Evolutionary conservation across 768 basidiomycete species (phyloP).

Genomic region (Podaxis carcinomalis): DNA sequence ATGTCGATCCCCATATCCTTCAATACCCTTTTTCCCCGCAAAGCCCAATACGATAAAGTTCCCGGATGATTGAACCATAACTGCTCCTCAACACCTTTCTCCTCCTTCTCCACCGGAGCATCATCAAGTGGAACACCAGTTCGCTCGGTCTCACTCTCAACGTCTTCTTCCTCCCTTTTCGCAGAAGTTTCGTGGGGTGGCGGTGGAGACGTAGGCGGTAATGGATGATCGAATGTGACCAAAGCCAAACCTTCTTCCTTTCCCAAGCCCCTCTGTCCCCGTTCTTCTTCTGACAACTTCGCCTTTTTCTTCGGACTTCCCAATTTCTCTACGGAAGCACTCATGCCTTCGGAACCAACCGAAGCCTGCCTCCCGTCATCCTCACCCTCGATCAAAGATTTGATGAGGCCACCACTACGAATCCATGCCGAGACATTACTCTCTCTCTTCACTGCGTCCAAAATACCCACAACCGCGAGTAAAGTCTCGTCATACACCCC

Average conservation of each 20-base stretch:
- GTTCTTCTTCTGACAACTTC: not conserved
- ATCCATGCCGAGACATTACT: slow-evolving; percentile 70
- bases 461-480: slow-evolving; percentile 62
- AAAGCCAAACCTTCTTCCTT: not conserved
- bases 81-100: not conserved
- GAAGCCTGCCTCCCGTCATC: slow-evolving; percentile 4
- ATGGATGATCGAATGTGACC: not conserved
- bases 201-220: not conserved
- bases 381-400: not conserved
- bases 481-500: slow-evolving; percentile 46
- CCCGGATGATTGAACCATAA: slow-evolving; percentile 53
- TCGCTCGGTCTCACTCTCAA: slow-evolving; percentile 5
- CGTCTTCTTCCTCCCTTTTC: not conserved
- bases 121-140: slow-evolving; percentile 6
- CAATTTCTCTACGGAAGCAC: not conserved
- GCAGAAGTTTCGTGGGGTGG: not conserved
- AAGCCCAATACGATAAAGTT: slow-evolving; percentile 46
- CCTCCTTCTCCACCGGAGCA: not conserved
- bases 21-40: slow-evolving; percentile 46
- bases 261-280: not conserved
- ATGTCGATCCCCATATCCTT: slow-evolving; percentile 42
- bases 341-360: not conserved
- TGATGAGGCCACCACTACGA: slow-evolving; percentile 44
- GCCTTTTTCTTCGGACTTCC: slow-evolving; percentile 10
- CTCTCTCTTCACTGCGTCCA: slow-evolving; percentile 55